A percentile compares a stretch with the other conserved stretches of the same genome.
Evolutionary conservation across 2,329 filamentous ascomycete genomes (phyloP).

Genomic region (Plenodomus tracheiphilus): DNA sequence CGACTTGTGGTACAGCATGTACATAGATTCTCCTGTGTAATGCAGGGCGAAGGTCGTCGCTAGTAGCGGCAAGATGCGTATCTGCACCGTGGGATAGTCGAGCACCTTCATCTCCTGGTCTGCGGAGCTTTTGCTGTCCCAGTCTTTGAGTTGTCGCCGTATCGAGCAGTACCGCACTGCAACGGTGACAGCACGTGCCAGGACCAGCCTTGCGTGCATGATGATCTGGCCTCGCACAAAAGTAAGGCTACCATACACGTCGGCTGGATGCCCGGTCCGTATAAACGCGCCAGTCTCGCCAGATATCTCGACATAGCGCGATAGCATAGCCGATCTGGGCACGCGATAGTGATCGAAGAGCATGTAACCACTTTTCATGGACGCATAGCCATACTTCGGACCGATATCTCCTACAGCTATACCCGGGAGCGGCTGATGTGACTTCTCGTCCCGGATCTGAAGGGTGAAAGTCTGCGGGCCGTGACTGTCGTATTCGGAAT

Average conservation of each 20-base stretch:
- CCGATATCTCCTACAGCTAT: conserved; percentile 60
- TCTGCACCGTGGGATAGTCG: conserved; percentile 59
- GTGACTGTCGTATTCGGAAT: conserved; percentile 46
- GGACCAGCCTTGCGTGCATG: conserved; percentile 56
- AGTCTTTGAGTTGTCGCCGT: conserved; percentile 55
- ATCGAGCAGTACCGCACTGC: conserved; percentile 56
- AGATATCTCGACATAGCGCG: conserved; percentile 54
- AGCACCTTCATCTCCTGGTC: conserved; percentile 52
- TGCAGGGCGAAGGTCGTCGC: conserved; percentile 57
- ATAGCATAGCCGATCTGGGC: conserved; percentile 54
- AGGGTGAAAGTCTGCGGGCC: conserved; percentile 58
- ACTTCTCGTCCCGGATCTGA: conserved; percentile 55
- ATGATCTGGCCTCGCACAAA: conserved; percentile 53
- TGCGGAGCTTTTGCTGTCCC: conserved; percentile 45
- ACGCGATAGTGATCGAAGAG: conserved; percentile 54
- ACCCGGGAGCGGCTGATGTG: conserved; percentile 51
- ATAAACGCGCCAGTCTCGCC: conserved; percentile 51
- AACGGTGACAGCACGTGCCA: conserved; percentile 58
- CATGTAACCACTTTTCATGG: conserved; percentile 60
- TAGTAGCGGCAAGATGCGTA: conserved; percentile 57
- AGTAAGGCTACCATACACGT: conserved; percentile 57
- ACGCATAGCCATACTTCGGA: conserved; percentile 58
- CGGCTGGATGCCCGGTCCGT: conserved; percentile 52
- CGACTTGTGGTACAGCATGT: conserved; percentile 52
- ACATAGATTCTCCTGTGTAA: conserved; percentile 55